These are phyloP conservation scores for Pterulicium gracile DNA, from an alignment of 1,284 basidiomycete species.

Conservation along the genomic window DNA sequence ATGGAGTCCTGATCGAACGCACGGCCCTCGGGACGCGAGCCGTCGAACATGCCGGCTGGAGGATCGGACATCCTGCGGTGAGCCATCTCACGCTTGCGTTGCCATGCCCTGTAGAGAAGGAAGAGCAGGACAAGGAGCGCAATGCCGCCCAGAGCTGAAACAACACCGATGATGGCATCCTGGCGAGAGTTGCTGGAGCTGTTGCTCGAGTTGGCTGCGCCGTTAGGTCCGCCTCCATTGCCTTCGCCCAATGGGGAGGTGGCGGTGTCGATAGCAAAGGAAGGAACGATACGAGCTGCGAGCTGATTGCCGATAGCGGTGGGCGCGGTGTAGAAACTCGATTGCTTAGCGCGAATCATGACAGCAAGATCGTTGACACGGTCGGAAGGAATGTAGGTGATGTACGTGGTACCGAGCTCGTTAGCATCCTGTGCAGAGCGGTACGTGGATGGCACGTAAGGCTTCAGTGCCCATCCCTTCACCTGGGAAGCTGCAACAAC, in stretches of 20 bases:
- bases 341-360: constrained; percentile 42
- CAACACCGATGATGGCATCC: constrained; percentile 75
- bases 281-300: constrained; percentile 49
- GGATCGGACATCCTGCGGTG: constrained; percentile 55
- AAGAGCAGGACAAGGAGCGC: constrained; percentile 55
- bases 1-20: constrained; percentile 67
- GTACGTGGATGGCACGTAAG: constrained; percentile 46
- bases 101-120: constrained; percentile 49
- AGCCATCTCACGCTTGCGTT: constrained; percentile 46
- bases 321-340: constrained; percentile 47
- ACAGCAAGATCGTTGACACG: constrained; percentile 40
- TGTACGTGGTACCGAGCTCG: constrained; percentile 46
- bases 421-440: constrained; percentile 28
- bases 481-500: constrained; percentile 25
- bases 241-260: constrained; percentile 22
- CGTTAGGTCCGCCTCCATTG: constrained; percentile 11
- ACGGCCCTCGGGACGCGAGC: constrained; percentile 42
- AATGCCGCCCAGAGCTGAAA: constrained; percentile 61
- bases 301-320: constrained; percentile 30
- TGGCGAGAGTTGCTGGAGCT: constrained; percentile 33
- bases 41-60: constrained; percentile 21
- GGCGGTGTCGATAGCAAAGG: constrained; percentile 41
- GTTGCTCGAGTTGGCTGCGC: constrained; percentile 7
- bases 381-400: constrained; percentile 44
- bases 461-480: constrained; percentile 46